These are phyloP conservation scores for Colletotrichum tanaceti DNA, from an alignment of 2,329 filamentous ascomycete genomes.

Conservation along the genomic window DNA sequence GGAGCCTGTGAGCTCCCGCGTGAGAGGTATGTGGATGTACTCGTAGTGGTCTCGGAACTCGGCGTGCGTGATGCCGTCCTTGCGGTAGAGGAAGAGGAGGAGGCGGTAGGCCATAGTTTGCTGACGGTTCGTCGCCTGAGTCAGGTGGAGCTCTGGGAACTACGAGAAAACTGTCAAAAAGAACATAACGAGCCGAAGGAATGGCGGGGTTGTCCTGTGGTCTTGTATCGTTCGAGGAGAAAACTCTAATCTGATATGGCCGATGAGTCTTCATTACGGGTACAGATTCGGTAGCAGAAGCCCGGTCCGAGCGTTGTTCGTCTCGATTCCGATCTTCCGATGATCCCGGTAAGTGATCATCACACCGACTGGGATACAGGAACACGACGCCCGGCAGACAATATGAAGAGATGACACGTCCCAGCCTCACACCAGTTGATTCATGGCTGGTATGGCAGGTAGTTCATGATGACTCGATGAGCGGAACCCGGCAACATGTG, in stretches of 20 bases:
- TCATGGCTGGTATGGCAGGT: too few relatives aligned
- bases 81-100: slow-evolving; percentile 42
- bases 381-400: too few relatives aligned
- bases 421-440: too few relatives aligned
- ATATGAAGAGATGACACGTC: too few relatives aligned
- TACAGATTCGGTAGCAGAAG: too few relatives aligned
- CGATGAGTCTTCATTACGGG: too few relatives aligned
- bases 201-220: not conserved
- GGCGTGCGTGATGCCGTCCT: slow-evolving; percentile 42
- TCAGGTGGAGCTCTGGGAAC: not conserved
- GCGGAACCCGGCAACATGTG: too few relatives aligned
- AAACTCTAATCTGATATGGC: slow-evolving; percentile 1
- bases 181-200: too few relatives aligned
- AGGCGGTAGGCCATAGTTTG: slow-evolving; percentile 26
- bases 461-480: too few relatives aligned
- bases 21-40: slow-evolving; percentile 44
- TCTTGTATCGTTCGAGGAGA: not conserved
- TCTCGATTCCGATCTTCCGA: not conserved
- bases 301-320: slow-evolving; percentile 6
- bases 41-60: slow-evolving; percentile 45
- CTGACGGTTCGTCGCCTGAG: not conserved
- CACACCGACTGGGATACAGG: too few relatives aligned
- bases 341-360: not conserved
- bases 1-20: slow-evolving; percentile 42
- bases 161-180: not conserved